These are phyloP conservation scores for Houttuynia cordata DNA, from an alignment of 164 flowering plant species.

Conservation along the genomic window DNA sequence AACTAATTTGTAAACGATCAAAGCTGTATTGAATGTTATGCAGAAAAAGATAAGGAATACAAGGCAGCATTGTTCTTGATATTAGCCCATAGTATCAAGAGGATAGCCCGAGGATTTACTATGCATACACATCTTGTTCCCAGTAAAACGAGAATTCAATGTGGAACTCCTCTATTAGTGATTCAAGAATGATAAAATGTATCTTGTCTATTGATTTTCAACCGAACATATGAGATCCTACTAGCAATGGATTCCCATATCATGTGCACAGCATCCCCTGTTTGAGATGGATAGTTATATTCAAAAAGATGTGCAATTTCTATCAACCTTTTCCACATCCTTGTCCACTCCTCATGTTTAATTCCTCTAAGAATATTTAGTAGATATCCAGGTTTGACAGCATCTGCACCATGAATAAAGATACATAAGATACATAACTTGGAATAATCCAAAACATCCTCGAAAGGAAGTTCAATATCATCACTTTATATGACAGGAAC, in stretches of 20 bases:
- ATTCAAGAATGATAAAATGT: constrained; percentile 29
- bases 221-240: constrained; percentile 25
- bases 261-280: constrained; percentile 81
- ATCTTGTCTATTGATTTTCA: constrained; percentile 27
- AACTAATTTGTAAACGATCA: too few species aligned
- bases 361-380: constrained; percentile 59
- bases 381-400: constrained; percentile 46
- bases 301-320: constrained; percentile 53
- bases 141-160: too few species aligned
- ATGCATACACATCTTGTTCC: background rate
- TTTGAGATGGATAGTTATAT: constrained; percentile 62
- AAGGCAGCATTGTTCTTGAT: too few species aligned
- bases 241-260: constrained; percentile 65
- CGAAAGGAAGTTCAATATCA: constrained; percentile 86
- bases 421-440: constrained; percentile 58
- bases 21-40: too few species aligned
- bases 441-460: constrained; percentile 74
- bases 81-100: background rate
- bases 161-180: constrained; percentile 7
- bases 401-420: constrained; percentile 59
- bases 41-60: too few species aligned
- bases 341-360: constrained; percentile 43
- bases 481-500: constrained; percentile 88
- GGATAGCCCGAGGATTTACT: too few species aligned
- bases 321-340: constrained; percentile 67